Evolutionary conservation across 2,329 filamentous ascomycete genomes (phyloP).

Genomic region (Akanthomyces dipterigenus): DNA sequence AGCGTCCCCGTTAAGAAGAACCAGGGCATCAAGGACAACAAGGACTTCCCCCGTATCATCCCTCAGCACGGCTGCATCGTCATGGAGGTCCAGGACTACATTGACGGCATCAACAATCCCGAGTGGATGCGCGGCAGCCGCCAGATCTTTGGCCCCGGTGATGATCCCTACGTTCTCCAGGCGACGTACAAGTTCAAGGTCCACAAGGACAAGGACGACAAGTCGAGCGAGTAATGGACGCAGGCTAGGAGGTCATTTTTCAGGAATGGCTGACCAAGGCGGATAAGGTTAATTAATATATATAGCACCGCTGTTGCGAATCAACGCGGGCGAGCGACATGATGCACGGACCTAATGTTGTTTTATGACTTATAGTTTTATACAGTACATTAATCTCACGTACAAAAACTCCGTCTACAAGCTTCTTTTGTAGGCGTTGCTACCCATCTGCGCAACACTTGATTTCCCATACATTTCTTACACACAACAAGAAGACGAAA

Average conservation of each 20-base stretch:
- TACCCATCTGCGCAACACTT: no score
- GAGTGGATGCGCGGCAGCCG: slow-evolving; percentile 66
- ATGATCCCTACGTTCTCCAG: slow-evolving; percentile 54
- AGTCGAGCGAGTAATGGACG: background rate
- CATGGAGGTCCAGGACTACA: slow-evolving; percentile 88
- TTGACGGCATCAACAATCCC: slow-evolving; percentile 88
- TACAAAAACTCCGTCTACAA: background rate
- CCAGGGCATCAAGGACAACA: slow-evolving; percentile 54
- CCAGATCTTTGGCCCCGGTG: slow-evolving; percentile 55
- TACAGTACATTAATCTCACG: background rate
- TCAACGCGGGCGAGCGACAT: background rate
- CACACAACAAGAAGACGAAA: no score
- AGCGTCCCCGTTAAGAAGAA: slow-evolving; percentile 60
- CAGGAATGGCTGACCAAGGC: background rate
- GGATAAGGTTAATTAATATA: background rate
- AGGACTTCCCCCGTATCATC: slow-evolving; percentile 54
- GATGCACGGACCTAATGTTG: background rate
- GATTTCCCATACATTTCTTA: no score
- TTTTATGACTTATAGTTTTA: background rate
- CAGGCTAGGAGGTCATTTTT: background rate
- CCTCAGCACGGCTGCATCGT: slow-evolving; percentile 79
- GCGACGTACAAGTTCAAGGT: slow-evolving; percentile 55
- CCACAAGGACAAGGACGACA: slow-evolving; percentile 22
- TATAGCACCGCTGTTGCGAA: background rate
- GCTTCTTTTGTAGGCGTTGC: background rate